Percentiles rank a stretch among this genome's conserved stretches.
phyloP scores from a whole-genome alignment of 208 protist species.

The Crithidia brevicula region DNA sequence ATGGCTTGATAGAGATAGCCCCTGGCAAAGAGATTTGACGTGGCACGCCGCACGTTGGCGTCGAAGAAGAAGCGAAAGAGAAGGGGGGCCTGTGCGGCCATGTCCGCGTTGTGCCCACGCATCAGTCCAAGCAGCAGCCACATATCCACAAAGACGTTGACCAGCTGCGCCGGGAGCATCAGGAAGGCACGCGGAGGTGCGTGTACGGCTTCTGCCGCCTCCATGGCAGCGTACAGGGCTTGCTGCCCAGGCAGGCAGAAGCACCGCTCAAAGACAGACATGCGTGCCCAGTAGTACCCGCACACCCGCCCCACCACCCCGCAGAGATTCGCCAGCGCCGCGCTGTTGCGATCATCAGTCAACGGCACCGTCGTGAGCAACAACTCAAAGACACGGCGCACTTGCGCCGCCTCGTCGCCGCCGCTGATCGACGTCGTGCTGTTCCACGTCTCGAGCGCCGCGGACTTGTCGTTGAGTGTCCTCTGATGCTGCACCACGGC shows the following conservation, averaged over 20 bases:
- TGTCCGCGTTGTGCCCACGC: neutral
- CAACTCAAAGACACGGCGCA: conserved; percentile 9
- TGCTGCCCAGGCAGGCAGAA: neutral
- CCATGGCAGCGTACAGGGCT: neutral
- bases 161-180: conserved; percentile 26
- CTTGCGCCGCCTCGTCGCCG: neutral
- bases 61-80: conserved; percentile 21
- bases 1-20: conserved; percentile 25
- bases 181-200: conserved; percentile 19
- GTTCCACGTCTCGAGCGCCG: neutral
- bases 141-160: conserved; percentile 17
- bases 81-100: conserved; percentile 2
- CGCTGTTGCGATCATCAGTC: neutral
- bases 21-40: conserved; percentile 24
- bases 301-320: conserved; percentile 1
- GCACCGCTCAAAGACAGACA: conserved; percentile 28
- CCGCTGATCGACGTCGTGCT: neutral
- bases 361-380: conserved; percentile 1
- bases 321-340: conserved; percentile 5
- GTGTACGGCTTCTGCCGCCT: conserved; percentile 4
- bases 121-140: conserved; percentile 17
- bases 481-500: neutral
- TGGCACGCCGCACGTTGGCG: conserved; percentile 22
- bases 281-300: conserved; percentile 34
- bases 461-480: neutral